A percentile compares a stretch with the other conserved stretches of the same genome.
Evolutionary conservation across 2,329 filamentous ascomycete species (phyloP).

Genomic region (Fusarium xylarioides): DNA sequence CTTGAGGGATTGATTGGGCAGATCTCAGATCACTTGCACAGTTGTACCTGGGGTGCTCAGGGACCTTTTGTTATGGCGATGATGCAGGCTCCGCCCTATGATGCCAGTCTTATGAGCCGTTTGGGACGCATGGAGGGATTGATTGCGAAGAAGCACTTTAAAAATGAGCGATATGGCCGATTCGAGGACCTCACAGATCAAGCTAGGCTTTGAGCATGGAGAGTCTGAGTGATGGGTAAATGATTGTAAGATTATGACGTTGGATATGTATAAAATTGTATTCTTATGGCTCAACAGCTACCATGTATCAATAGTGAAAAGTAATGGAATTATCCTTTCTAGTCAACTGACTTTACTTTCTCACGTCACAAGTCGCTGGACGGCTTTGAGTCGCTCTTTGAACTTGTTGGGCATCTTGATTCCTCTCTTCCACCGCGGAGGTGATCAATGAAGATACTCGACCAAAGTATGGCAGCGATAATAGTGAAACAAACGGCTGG

Average conservation of each 20-base stretch:
- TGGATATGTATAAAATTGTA: slow-evolving; percentile 3
- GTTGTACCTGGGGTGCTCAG: slow-evolving; percentile 49
- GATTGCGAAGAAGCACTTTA: slow-evolving; percentile 13
- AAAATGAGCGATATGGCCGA: not conserved
- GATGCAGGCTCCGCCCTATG: slow-evolving; percentile 50
- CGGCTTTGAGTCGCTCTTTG: not conserved
- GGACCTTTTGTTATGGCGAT: slow-evolving; percentile 52
- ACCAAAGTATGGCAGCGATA: not conserved
- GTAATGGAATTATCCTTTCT: not conserved
- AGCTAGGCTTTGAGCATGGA: not conserved
- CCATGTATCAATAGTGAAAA: not conserved
- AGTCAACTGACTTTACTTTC: not conserved
- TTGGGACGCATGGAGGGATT: slow-evolving; percentile 21
- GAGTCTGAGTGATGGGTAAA: not conserved
- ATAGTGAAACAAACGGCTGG: not conserved
- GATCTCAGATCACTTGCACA: slow-evolving; percentile 48
- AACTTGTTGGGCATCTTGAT: not conserved
- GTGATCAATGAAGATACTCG: not conserved
- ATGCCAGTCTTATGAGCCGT: slow-evolving; percentile 39
- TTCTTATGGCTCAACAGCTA: not conserved
- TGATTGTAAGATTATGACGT: not conserved
- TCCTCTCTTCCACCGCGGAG: not conserved
- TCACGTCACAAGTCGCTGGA: not conserved
- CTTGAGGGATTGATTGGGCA: slow-evolving; percentile 38
- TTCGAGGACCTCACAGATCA: too few relatives aligned